Percentiles rank a stretch among this genome's conserved stretches.
These are phyloP conservation scores for Streptanthus diversifolius DNA, from an alignment of 345 rosid species.

Conservation along the genomic window DNA sequence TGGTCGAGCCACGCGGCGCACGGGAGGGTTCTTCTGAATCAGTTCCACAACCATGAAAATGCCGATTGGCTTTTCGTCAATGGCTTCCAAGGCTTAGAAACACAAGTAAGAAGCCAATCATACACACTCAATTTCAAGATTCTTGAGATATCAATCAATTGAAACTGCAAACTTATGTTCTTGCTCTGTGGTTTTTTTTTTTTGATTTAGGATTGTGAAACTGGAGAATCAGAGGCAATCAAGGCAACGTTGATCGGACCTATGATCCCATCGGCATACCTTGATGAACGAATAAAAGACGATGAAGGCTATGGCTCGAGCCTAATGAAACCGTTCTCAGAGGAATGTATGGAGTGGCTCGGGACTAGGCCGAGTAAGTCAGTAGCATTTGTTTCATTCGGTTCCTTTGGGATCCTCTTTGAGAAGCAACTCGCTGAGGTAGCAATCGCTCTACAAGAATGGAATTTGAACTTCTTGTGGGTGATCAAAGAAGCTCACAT, in stretches of 20 bases:
- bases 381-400: slow-evolving; percentile 57
- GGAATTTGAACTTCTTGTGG: slow-evolving; percentile 57
- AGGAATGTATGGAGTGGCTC: slow-evolving; percentile 65
- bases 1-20: slow-evolving; percentile 50
- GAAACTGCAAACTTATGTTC: too few species aligned
- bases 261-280: slow-evolving; percentile 59
- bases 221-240: slow-evolving; percentile 44
- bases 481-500: slow-evolving; percentile 55
- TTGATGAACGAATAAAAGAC: slow-evolving; percentile 45
- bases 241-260: slow-evolving; percentile 69
- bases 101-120: slow-evolving; percentile 35
- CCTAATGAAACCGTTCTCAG: slow-evolving; percentile 53
- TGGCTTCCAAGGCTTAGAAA: slow-evolving; percentile 53
- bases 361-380: slow-evolving; percentile 46
- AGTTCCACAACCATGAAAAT: slow-evolving; percentile 47
- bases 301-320: slow-evolving; percentile 68
- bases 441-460: slow-evolving; percentile 47
- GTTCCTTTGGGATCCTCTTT: slow-evolving; percentile 60
- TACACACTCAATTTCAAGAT: neutral
- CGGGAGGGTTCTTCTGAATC: slow-evolving; percentile 50
- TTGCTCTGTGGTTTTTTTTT: too few species aligned
- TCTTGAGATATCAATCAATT: too few species aligned
- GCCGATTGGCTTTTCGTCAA: slow-evolving; percentile 65
- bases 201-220: slow-evolving; percentile 45
- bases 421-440: slow-evolving; percentile 48